phyloP scores from a whole-genome alignment of 192 early-diverging fungal species.

The Podila epigama region DNA sequence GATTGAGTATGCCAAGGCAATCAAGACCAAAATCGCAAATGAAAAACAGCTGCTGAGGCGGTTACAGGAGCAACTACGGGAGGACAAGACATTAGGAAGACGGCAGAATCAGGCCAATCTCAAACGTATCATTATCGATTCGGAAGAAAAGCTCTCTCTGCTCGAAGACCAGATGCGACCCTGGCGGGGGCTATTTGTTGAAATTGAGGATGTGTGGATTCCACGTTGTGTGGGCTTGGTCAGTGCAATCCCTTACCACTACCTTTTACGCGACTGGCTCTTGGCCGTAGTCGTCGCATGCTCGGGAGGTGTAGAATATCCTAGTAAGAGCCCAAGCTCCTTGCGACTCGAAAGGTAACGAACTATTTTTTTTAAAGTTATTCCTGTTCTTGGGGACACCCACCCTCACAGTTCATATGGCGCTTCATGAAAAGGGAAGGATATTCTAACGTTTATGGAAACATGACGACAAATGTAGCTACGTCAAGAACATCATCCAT shows the following conservation, averaged over 20 bases:
- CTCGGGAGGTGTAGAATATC: slow-evolving; percentile 58
- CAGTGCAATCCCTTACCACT: slow-evolving; percentile 76
- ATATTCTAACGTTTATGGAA: no score
- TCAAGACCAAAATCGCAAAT: slow-evolving; percentile 23
- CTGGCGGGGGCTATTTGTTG: slow-evolving; percentile 61
- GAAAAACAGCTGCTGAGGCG: slow-evolving; percentile 11
- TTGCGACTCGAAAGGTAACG: slow-evolving; percentile 66
- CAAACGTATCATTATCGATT: slow-evolving; percentile 47
- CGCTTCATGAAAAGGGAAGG: no score
- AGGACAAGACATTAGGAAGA: slow-evolving; percentile 29
- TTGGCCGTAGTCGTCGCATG: slow-evolving; percentile 63
- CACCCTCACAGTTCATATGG: not conserved
- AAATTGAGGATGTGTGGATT: slow-evolving; percentile 69
- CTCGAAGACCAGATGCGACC: slow-evolving; percentile 70
- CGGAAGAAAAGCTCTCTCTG: slow-evolving; percentile 74
- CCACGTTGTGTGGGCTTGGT: slow-evolving; percentile 74
- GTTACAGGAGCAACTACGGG: slow-evolving; percentile 12
- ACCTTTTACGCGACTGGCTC: slow-evolving; percentile 81
- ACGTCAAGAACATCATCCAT: slow-evolving; percentile 71
- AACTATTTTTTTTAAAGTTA: no score
- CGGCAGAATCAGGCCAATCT: slow-evolving; percentile 16
- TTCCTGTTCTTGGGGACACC: not conserved
- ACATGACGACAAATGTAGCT: slow-evolving; percentile 39
- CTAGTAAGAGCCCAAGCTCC: slow-evolving; percentile 34
- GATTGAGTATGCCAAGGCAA: slow-evolving; percentile 35